A percentile compares a stretch with the other conserved stretches of the same genome.
Conservation (phyloP, 1,139 yeast species). For the Blastobotrys serpentis region DNA sequence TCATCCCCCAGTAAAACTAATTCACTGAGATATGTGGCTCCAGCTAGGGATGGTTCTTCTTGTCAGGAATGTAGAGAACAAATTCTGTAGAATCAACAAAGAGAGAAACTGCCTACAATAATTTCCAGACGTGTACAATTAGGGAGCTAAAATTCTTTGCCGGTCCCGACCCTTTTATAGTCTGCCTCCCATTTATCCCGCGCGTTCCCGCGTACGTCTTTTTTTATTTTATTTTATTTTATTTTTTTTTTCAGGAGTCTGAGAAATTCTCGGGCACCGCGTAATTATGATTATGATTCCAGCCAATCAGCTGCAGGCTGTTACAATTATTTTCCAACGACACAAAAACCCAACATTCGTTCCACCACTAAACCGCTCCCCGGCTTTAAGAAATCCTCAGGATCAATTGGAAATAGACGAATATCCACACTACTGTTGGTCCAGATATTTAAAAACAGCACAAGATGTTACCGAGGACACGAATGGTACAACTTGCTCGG, state of each 20-base stretch:
- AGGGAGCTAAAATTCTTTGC: constrained; percentile 16
- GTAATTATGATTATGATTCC: not conserved
- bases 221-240: too few relatives aligned
- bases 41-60: constrained; percentile 36
- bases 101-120: constrained; percentile 31
- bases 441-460: not conserved
- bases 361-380: not conserved
- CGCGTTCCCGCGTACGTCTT: constrained; percentile 2
- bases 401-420: not conserved
- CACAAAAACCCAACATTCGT: not conserved
- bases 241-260: constrained; percentile 10
- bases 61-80: constrained; percentile 32
- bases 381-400: not conserved
- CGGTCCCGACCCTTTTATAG: constrained; percentile 8
- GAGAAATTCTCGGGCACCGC: not conserved
- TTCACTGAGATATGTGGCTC: constrained; percentile 32
- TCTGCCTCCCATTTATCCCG: not conserved
- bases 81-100: constrained; percentile 17
- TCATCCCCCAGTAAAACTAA: constrained; percentile 25
- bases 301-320: constrained; percentile 7
- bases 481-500: constrained; percentile 19
- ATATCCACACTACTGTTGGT: not conserved
- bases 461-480: constrained; percentile 23
- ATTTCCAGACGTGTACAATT: constrained; percentile 33
- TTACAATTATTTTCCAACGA: constrained; percentile 5